Evolutionary conservation across 371 early-diverging fungal species (phyloP).

Genomic region (Nematocida ironsii): DNA sequence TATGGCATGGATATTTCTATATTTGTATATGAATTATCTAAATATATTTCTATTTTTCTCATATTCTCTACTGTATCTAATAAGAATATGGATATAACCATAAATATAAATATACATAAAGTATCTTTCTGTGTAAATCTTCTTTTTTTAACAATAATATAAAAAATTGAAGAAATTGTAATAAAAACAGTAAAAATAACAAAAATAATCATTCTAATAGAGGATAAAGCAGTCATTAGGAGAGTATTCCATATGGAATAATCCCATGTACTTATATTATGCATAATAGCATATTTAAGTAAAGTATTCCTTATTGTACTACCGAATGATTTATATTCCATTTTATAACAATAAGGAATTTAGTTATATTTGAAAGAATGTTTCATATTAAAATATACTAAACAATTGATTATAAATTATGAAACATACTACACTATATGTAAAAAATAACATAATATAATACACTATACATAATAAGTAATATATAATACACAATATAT

Average conservation of each 20-base stretch:
- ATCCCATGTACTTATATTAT: conserved; percentile 37
- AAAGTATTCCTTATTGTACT: conserved; percentile 28
- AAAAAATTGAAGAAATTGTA: not conserved
- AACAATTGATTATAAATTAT: too few relatives aligned
- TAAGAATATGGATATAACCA: conserved; percentile 51
- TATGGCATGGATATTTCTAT: conserved; percentile 13
- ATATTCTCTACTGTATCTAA: conserved; percentile 53
- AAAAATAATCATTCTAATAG: not conserved
- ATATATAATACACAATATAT: too few relatives aligned
- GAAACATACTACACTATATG: too few relatives aligned
- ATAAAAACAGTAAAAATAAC: not conserved
- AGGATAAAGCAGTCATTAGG: conserved; percentile 19
- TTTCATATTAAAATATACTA: too few relatives aligned
- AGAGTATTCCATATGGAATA: not conserved
- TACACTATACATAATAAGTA: too few relatives aligned
- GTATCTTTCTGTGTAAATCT: conserved; percentile 53
- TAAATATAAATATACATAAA: conserved; percentile 48
- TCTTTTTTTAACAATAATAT: conserved; percentile 36
- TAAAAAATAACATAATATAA: too few relatives aligned
- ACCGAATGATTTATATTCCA: conserved; percentile 42
- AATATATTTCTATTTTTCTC: conserved; percentile 9
- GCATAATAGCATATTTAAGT: conserved; percentile 3
- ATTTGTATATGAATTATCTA: conserved; percentile 36
- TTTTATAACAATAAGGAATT: not conserved
- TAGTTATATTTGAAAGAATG: too few relatives aligned